phyloP scores from a whole-genome alignment of 306 rosid species.

The Trifolium dubium region DNA sequence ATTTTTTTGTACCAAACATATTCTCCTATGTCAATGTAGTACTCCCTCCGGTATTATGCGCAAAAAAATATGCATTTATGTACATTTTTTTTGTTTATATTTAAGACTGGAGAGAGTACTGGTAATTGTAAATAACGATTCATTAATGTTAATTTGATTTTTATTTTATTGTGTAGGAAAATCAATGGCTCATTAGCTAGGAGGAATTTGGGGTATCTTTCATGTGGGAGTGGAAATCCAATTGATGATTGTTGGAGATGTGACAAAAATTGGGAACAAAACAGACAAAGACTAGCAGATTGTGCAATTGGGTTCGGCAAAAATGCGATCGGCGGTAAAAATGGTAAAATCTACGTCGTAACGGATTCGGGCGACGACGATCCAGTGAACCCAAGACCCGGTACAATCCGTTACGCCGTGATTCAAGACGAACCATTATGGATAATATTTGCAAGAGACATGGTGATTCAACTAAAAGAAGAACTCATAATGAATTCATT shows the following conservation, averaged over 20 bases:
- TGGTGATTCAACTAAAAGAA: constrained; percentile 83
- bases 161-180: constrained; percentile 46
- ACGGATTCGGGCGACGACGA: constrained; percentile 76
- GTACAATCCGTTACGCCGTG: constrained; percentile 85
- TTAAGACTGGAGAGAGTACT: not conserved
- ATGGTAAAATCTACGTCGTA: constrained; percentile 78
- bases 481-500: constrained; percentile 95
- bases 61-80: not conserved
- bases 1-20: not conserved
- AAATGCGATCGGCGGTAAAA: constrained; percentile 81
- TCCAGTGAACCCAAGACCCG: constrained; percentile 75
- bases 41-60: not conserved
- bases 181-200: constrained; percentile 64
- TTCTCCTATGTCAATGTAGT: not conserved
- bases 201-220: constrained; percentile 79
- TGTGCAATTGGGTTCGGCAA: constrained; percentile 96
- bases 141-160: not conserved
- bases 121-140: not conserved
- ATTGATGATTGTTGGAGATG: constrained; percentile 99
- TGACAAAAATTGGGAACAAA: constrained; percentile 81
- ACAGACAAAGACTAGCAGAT: constrained; percentile 85
- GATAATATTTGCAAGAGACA: constrained; percentile 89
- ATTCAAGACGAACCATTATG: constrained; percentile 93
- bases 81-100: not conserved
- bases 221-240: constrained; percentile 91